These are phyloP conservation scores for Galium porrigens DNA, from an alignment of 305 asterid species.

Conservation along the genomic window DNA sequence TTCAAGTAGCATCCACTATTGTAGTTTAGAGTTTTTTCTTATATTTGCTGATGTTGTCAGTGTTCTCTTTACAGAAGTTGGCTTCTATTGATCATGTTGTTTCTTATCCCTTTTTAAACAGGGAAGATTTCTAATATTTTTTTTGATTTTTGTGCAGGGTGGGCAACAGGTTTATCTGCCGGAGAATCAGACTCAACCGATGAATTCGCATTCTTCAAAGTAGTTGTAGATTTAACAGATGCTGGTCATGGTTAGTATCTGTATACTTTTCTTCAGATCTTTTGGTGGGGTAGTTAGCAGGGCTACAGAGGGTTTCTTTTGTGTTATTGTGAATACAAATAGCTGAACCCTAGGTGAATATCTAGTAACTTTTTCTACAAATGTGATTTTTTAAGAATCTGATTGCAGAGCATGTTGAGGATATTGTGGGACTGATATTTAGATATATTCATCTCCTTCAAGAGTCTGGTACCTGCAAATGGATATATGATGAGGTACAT, in stretches of 20 bases:
- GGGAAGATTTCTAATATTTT: background rate
- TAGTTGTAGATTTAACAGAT: conserved; percentile 64
- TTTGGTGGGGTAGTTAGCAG: background rate
- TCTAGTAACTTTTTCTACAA: background rate
- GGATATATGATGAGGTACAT: conserved; percentile 92
- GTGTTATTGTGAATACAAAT: conserved; percentile 5
- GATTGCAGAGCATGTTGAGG: conserved; percentile 76
- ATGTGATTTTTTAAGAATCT: background rate
- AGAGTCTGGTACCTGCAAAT: conserved; percentile 56
- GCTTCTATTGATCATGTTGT: background rate
- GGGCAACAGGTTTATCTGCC: conserved; percentile 91
- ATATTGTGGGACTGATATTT: conserved; percentile 64
- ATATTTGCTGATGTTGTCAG: background rate
- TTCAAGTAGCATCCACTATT: background rate
- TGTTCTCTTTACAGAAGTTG: background rate
- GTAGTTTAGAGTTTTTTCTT: background rate
- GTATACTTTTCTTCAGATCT: background rate
- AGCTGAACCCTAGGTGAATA: background rate
- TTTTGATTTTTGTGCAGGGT: conserved; percentile 36
- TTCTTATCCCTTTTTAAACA: background rate
- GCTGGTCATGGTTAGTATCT: conserved; percentile 70
- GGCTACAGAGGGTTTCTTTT: conserved; percentile 4
- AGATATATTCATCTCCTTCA: conserved; percentile 68
- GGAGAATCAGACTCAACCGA: conserved; percentile 68
- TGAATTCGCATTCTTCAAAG: conserved; percentile 64